phyloP scores from a whole-genome alignment of 352 stramenopile genomes.

The Globisporangium megalacanthum region DNA sequence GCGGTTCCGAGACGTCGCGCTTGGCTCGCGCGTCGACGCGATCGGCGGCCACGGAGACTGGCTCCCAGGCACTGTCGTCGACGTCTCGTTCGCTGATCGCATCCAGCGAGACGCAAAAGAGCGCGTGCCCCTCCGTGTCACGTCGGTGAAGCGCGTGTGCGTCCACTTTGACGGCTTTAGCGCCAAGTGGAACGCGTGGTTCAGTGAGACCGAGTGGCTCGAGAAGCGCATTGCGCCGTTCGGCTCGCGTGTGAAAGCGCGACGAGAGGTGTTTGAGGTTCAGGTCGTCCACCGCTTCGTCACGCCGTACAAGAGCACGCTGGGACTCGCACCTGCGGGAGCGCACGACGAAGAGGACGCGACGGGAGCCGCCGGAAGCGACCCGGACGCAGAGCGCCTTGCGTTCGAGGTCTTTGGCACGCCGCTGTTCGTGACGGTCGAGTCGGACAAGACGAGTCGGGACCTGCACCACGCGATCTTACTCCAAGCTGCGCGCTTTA shows the following conservation, averaged over 20 bases:
- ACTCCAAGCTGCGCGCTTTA: conserved; percentile 61
- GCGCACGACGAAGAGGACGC: neutral
- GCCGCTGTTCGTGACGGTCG: conserved; percentile 72
- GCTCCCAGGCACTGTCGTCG: conserved; percentile 53
- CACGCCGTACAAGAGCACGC: conserved; percentile 4
- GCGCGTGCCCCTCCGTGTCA: neutral
- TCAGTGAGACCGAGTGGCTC: conserved; percentile 45
- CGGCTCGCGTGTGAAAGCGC: conserved; percentile 29
- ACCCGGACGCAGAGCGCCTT: conserved; percentile 12
- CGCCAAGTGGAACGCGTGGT: conserved; percentile 75
- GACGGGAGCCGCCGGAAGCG: conserved; percentile 1
- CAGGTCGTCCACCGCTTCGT: conserved; percentile 66
- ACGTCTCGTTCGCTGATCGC: conserved; percentile 16
- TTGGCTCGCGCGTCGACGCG: conserved; percentile 57
- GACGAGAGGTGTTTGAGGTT: conserved; percentile 68
- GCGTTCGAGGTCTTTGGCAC: conserved; percentile 54
- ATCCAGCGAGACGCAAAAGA: neutral
- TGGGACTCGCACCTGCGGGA: neutral
- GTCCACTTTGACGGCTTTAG: conserved; percentile 74
- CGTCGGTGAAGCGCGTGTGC: conserved; percentile 23
- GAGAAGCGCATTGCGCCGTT: conserved; percentile 42
- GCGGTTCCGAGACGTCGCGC: conserved; percentile 37
- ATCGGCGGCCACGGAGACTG: conserved; percentile 51
- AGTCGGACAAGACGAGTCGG: conserved; percentile 49
- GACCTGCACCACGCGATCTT: conserved; percentile 68